Percentiles rank a stretch among this genome's conserved stretches.
phyloP scores from a whole-genome alignment of 345 rosid species.

The Alliaria petiolata region DNA sequence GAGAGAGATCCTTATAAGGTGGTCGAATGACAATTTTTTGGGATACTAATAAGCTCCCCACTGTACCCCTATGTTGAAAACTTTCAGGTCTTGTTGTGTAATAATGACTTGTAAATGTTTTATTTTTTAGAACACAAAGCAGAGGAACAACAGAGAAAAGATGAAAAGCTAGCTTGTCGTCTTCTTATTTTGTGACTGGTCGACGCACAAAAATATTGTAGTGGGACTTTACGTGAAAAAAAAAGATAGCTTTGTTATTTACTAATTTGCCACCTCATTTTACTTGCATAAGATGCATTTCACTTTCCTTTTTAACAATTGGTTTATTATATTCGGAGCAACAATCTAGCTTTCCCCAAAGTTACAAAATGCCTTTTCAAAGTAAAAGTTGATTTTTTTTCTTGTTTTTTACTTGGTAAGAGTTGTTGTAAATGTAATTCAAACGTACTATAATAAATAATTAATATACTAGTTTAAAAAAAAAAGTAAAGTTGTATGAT shows the following conservation, averaged over 20 bases:
- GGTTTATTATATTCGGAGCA: not conserved
- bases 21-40: not conserved
- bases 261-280: constrained; percentile 14
- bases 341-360: not conserved
- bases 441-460: not conserved
- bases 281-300: constrained; percentile 11
- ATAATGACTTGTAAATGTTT: constrained; percentile 33
- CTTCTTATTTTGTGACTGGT: constrained; percentile 12
- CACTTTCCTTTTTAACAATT: not conserved
- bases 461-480: not conserved
- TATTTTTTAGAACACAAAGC: constrained; percentile 7
- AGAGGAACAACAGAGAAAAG: constrained; percentile 14
- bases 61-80: too few relatives aligned
- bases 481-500: constrained; percentile 14
- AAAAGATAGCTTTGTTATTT: not conserved
- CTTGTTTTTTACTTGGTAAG: not conserved
- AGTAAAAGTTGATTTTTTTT: not conserved
- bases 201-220: constrained; percentile 14
- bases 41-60: constrained; percentile 14
- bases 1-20: constrained; percentile 10
- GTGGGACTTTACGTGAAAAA: constrained; percentile 12
- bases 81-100: not conserved
- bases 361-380: not conserved
- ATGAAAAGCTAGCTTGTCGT: constrained; percentile 17
- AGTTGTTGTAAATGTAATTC: not conserved